Evolutionary conservation across 768 basidiomycete genomes (phyloP).

Genomic region (Suillus cothurnatus): DNA sequence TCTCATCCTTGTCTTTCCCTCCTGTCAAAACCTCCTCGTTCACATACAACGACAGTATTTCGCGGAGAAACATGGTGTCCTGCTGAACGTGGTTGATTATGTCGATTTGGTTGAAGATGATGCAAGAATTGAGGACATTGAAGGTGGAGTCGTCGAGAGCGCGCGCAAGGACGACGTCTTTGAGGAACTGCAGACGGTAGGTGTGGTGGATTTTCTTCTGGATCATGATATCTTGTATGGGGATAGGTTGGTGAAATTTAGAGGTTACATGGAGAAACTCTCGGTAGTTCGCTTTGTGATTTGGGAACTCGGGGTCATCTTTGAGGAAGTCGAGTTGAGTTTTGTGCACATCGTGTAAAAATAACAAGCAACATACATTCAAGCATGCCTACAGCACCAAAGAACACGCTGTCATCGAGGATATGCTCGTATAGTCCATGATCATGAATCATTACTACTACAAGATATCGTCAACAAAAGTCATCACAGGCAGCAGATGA

Average conservation of each 20-base stretch:
- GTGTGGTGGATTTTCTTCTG: constrained; percentile 95
- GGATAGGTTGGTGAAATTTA: constrained; percentile 89
- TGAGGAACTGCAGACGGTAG: constrained; percentile 95
- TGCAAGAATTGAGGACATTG: constrained; percentile 94
- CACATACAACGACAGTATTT: constrained; percentile 77
- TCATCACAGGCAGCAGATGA: background rate
- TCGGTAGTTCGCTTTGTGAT: constrained; percentile 96
- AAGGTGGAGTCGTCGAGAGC: constrained; percentile 96
- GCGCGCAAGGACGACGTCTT: constrained; percentile 96
- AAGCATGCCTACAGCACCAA: constrained; percentile 93
- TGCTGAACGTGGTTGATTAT: constrained; percentile 89
- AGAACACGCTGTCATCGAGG: constrained; percentile 88
- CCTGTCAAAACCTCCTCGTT: constrained; percentile 65
- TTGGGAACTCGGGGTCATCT: constrained; percentile 98
- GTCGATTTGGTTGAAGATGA: constrained; percentile 99
- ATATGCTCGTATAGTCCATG: constrained; percentile 94
- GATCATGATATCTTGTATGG: constrained; percentile 72
- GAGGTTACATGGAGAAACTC: constrained; percentile 84
- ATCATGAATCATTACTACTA: constrained; percentile 96
- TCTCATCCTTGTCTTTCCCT: constrained; percentile 32
- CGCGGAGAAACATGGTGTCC: constrained; percentile 72
- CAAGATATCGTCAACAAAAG: constrained; percentile 11
- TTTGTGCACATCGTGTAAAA: constrained; percentile 11
- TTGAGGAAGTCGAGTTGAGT: constrained; percentile 20
- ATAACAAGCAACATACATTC: constrained; percentile 71